Percentiles rank a stretch among this genome's conserved stretches.
These are phyloP conservation scores for Saposhnikovia divaricata DNA, from an alignment of 129 eudicot species.

Conservation along the genomic window DNA sequence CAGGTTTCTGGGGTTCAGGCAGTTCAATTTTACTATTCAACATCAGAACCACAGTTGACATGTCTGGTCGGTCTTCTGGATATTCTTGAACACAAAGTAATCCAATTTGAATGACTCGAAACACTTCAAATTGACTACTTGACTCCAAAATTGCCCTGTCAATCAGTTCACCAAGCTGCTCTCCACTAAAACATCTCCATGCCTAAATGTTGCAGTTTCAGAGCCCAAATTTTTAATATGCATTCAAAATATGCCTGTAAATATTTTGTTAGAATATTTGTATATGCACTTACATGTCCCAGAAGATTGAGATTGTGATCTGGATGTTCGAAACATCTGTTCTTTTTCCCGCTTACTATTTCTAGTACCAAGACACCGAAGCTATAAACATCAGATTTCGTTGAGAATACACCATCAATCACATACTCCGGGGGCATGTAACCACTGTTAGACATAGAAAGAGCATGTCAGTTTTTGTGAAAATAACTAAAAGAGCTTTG, in stretches of 20 bases:
- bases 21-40: constrained; percentile 27
- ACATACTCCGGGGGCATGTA: constrained; percentile 10
- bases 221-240: background rate
- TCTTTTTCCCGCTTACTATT: background rate
- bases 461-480: background rate
- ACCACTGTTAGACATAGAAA: background rate
- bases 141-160: background rate
- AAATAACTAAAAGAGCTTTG: background rate
- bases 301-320: constrained; percentile 7
- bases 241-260: background rate
- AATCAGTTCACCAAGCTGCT: constrained; percentile 9
- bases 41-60: constrained; percentile 36
- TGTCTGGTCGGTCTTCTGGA: constrained; percentile 37
- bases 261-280: background rate
- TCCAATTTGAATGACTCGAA: constrained; percentile 21
- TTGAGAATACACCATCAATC: constrained; percentile 1
- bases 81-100: constrained; percentile 41
- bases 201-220: constrained; percentile 10
- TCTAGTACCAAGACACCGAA: constrained; percentile 3
- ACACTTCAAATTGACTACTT: constrained; percentile 6
- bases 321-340: constrained; percentile 9
- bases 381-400: constrained; percentile 1
- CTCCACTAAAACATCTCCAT: constrained; percentile 15
- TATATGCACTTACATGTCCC: constrained; percentile 8
- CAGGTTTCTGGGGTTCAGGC: constrained; percentile 25